Evolutionary conservation across 2,329 filamentous ascomycete species (phyloP).

Genomic region (Arachnomyces sp.): DNA sequence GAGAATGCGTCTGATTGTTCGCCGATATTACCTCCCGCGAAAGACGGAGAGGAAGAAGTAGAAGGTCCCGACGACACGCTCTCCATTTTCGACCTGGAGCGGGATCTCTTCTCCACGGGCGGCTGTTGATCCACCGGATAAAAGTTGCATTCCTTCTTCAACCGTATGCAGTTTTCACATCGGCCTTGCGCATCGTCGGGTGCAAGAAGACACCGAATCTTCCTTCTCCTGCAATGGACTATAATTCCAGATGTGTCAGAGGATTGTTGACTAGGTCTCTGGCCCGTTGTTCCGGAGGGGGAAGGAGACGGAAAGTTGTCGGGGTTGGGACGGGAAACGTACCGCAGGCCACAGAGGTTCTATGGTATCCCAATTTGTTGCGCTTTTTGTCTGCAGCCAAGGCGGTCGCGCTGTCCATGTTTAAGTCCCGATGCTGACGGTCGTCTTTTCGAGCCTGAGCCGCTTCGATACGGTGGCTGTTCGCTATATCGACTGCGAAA

Average conservation of each 20-base stretch:
- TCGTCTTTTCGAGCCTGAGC: too few relatives aligned
- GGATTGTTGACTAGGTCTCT: not conserved
- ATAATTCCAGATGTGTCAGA: constrained; percentile 10
- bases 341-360: constrained; percentile 94
- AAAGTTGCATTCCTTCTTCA: constrained; percentile 93
- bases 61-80: constrained; percentile 38
- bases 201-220: constrained; percentile 81
- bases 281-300: constrained; percentile 1
- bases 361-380: constrained; percentile 92
- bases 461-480: too few relatives aligned
- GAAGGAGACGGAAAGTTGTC: constrained; percentile 4
- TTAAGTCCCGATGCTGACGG: too few relatives aligned
- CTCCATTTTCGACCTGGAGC: constrained; percentile 38
- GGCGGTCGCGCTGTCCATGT: constrained; percentile 27
- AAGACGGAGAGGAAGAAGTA: constrained; percentile 41
- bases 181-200: constrained; percentile 64
- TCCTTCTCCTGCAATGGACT: constrained; percentile 88
- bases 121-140: constrained; percentile 75
- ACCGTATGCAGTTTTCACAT: constrained; percentile 84
- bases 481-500: too few relatives aligned
- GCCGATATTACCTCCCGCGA: constrained; percentile 19
- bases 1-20: constrained; percentile 31
- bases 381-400: constrained; percentile 56
- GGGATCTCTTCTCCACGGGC: constrained; percentile 41
- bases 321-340: constrained; percentile 39